phyloP scores from a whole-genome alignment of 2,329 filamentous ascomycete species.

The Ophiosphaerella narmari region DNA sequence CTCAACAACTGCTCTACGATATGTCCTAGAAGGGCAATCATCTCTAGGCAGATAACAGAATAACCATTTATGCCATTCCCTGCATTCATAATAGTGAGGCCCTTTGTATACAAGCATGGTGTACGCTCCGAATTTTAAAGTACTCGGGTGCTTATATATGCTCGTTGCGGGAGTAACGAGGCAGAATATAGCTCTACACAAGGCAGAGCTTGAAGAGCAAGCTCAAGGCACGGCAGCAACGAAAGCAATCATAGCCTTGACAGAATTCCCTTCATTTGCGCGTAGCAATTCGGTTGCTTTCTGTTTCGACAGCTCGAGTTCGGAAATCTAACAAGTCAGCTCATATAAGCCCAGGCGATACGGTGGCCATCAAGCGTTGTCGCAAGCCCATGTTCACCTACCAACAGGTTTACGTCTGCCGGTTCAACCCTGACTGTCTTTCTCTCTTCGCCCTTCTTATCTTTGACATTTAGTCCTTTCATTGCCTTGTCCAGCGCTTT shows the following conservation, averaged over 20 bases:
- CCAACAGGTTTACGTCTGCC: slow-evolving; percentile 71
- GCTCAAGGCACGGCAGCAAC: slow-evolving; percentile 39
- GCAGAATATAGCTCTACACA: no score
- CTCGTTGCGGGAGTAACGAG: no score
- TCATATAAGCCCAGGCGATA: neutral
- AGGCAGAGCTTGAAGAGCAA: neutral
- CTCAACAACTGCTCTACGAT: no score
- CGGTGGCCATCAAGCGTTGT: neutral
- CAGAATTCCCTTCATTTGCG: slow-evolving; percentile 70
- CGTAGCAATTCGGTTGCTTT: slow-evolving; percentile 78
- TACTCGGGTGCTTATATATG: no score
- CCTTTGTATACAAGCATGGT: no score
- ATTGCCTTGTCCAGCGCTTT: slow-evolving; percentile 75
- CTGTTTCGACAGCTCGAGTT: slow-evolving; percentile 71
- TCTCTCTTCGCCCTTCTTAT: slow-evolving; percentile 52
- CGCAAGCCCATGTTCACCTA: slow-evolving; percentile 48
- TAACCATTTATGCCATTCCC: no score
- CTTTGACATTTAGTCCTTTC: slow-evolving; percentile 60
- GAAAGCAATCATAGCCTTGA: slow-evolving; percentile 69
- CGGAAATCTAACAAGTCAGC: slow-evolving; percentile 54
- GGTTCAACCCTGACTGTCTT: slow-evolving; percentile 72
- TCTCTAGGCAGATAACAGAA: no score
- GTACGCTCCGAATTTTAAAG: no score
- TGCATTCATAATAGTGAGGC: no score
- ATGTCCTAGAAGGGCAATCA: no score